Base-by-base conservation (phyloP, 2,329 filamentous ascomycete species). In the Zasmidium angulare region DNA sequence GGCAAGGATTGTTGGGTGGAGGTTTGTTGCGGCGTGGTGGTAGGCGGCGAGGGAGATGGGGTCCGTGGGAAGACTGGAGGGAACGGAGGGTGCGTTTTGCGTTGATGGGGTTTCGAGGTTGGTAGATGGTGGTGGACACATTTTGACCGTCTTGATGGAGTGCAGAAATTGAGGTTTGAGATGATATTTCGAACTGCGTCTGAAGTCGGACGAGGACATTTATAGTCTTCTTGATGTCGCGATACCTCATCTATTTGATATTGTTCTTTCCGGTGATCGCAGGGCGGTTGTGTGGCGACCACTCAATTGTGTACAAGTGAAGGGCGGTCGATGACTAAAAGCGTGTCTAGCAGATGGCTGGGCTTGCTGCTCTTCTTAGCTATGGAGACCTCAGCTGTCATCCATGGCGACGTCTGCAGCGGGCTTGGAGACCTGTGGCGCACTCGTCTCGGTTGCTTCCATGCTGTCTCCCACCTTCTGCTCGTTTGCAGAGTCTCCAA, bases 1-100 rank as follows among this genome's bases (percentile, higher is more conserved):
- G 26, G 54, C 51, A 12, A 68, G 60, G 23, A 70, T 66, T 12
- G 22, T 26, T 21, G 65, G 58, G 26, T 66, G 59, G 1, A 69
- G 58, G 20, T 59, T 54, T 4, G 47, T 7, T 10, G 31, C 14
- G 9, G 61, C 65, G 46, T 62, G 56, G 9, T 23, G 17, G 29
- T 65, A 66, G 14, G 64, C 65, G 19, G 60, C 52, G 46, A 57
- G 57, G 14, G 61, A 67, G 11, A 65, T 23, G 2, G 20, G 2
- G 43, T 68, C 64, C 1, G 55, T 11, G 1, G 68, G 63, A 4
- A 69, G 50, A 50, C 43, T 62, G 46, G 31, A 9, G 10, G 56
- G 46, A 17, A 22, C 9, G 17, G 17, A 21, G 9, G 20, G 4
- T 49, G 46, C 3, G 19, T 10, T 4, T 11, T 12, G 10, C 7